These are phyloP conservation scores for Ceratocystis lukuohia DNA, from an alignment of 2,329 filamentous ascomycete species.

Conservation along the genomic window DNA sequence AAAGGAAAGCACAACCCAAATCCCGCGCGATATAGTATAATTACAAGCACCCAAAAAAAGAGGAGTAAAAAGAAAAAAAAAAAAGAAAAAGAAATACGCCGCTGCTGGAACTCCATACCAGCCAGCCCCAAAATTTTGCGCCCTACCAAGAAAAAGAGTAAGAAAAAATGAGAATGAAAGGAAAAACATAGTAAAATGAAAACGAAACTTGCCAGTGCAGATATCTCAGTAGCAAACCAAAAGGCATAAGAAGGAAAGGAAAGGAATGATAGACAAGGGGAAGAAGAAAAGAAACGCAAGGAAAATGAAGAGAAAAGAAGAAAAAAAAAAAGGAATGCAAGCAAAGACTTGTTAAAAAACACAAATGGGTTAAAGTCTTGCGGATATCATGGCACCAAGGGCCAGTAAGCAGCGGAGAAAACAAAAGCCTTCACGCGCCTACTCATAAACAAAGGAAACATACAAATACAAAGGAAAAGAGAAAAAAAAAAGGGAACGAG, in stretches of 20 bases:
- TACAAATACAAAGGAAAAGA: slow-evolving; percentile 1
- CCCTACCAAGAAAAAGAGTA: background rate
- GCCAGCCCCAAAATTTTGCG: background rate
- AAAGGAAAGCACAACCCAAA: background rate
- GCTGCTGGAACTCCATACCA: background rate
- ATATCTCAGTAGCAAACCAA: slow-evolving; percentile 1
- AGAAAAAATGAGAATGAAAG: background rate
- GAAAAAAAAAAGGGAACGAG: background rate
- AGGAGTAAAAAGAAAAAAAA: background rate
- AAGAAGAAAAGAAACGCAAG: background rate
- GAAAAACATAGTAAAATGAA: background rate
- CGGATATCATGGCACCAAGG: background rate
- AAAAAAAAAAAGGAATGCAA: background rate
- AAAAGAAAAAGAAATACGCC: background rate
- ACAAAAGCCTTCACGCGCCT: background rate
- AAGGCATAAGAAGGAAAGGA: background rate
- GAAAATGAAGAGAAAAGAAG: background rate
- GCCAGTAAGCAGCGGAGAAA: background rate
- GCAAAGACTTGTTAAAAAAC: background rate
- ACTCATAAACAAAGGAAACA: background rate
- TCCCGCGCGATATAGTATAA: background rate
- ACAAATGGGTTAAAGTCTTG: background rate
- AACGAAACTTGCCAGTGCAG: slow-evolving; percentile 10
- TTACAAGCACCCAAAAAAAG: background rate
- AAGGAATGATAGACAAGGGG: slow-evolving; percentile 8